Conservation (phyloP, 441 rosid species). For the Corymbia calophylla region DNA sequence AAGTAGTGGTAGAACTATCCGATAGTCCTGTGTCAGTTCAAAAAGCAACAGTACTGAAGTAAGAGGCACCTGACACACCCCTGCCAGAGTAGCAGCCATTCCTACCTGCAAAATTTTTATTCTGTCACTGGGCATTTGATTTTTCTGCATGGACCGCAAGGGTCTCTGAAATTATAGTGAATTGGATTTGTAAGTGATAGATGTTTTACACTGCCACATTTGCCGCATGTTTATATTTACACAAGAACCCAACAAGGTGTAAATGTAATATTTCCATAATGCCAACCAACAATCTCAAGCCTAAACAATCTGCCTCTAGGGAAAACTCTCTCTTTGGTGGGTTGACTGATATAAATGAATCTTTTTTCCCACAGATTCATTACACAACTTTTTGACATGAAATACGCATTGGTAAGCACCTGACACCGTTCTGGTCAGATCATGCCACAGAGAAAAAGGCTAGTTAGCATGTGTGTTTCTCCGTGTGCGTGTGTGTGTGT, state of each 20-base stretch:
- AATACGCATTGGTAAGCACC: not conserved
- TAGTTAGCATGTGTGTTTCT: not conserved
- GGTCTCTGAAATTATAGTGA: not conserved
- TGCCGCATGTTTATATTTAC: not conserved
- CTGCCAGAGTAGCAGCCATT: constrained; percentile 99
- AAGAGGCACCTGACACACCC: constrained; percentile 97
- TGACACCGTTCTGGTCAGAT: not conserved
- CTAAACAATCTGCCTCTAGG: not conserved
- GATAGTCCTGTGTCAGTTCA: constrained; percentile 89
- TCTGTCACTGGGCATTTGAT: not conserved
- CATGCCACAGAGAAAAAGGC: not conserved
- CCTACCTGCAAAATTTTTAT: constrained; percentile 58
- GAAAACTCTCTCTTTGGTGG: not conserved
- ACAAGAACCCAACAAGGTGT: not conserved
- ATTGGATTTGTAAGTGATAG: not conserved
- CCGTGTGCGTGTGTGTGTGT: not conserved
- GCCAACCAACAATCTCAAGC: not conserved
- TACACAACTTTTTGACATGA: not conserved
- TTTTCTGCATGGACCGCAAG: not conserved
- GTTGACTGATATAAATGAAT: not conserved
- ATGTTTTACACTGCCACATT: not conserved
- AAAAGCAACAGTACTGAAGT: constrained; percentile 86
- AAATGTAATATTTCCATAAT: not conserved
- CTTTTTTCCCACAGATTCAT: not conserved
- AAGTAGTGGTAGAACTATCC: constrained; percentile 81